Evolutionary conservation across 306 rosid species (phyloP).

Genomic region (apple (Malus domestica)): ASM211411v1 NC_041802.1:21070001-21070500

Average conservation of each 20-base stretch:
- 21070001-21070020: too few species aligned
- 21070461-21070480: constrained; percentile 27
- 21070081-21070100: too few species aligned
- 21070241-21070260: constrained; percentile 32
- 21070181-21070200: background rate
- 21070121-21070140: too few species aligned
- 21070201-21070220: constrained; percentile 29
- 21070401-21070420: constrained; percentile 37
- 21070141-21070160: too few species aligned
- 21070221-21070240: constrained; percentile 20
- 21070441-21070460: constrained; percentile 29
- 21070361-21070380: constrained; percentile 18
- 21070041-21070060: too few species aligned
- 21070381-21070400: constrained; percentile 12
- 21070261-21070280: constrained; percentile 20
- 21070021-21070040: too few species aligned
- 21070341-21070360: constrained; percentile 26
- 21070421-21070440: constrained; percentile 26
- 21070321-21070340: constrained; percentile 34
- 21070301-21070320: constrained; percentile 53
- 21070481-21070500: constrained; percentile 35
- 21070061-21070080: too few species aligned
- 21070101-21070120: too few species aligned
- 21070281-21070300: constrained; percentile 16
- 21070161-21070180: too few species aligned